These are phyloP conservation scores for Beauveria varroae DNA, from an alignment of 2,329 filamentous ascomycete genomes.

Conservation along the genomic window DNA sequence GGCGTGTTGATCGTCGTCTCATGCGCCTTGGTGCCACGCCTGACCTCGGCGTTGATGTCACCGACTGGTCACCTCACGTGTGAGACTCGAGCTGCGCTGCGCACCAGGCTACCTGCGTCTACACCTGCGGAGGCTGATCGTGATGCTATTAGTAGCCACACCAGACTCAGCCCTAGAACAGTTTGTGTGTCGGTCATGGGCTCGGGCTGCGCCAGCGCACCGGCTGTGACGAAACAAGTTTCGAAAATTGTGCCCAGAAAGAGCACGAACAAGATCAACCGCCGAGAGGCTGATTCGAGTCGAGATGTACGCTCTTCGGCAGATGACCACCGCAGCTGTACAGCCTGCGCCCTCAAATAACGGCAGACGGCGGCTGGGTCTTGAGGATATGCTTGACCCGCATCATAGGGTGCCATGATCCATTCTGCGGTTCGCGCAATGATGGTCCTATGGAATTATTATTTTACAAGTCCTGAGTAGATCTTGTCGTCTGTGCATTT, in stretches of 20 bases:
- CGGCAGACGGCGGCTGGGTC: neutral
- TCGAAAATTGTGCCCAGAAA: neutral
- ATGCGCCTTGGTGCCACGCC: constrained; percentile 1
- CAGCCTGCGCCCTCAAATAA: neutral
- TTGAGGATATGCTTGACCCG: neutral
- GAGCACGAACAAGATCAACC: neutral
- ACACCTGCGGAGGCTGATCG: neutral
- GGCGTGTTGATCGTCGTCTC: constrained; percentile 1
- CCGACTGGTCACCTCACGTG: constrained; percentile 4
- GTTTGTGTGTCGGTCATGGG: neutral
- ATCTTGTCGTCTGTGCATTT: neutral
- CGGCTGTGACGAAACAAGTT: neutral
- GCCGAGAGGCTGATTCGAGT: neutral
- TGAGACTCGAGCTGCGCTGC: neutral
- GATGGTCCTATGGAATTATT: neutral
- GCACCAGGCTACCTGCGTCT: neutral
- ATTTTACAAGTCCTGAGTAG: neutral
- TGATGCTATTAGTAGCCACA: neutral
- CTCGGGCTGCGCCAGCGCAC: neutral
- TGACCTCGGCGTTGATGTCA: neutral
- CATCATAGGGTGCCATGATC: neutral
- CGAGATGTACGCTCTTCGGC: neutral
- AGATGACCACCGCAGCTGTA: neutral
- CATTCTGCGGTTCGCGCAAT: neutral
- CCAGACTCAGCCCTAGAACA: neutral